Evolutionary conservation across 495 filamentous ascomycete species (phyloP), one percentile per base, ranked within the genome.

Genomic region (Aspergillus olivimuriae): DNA sequence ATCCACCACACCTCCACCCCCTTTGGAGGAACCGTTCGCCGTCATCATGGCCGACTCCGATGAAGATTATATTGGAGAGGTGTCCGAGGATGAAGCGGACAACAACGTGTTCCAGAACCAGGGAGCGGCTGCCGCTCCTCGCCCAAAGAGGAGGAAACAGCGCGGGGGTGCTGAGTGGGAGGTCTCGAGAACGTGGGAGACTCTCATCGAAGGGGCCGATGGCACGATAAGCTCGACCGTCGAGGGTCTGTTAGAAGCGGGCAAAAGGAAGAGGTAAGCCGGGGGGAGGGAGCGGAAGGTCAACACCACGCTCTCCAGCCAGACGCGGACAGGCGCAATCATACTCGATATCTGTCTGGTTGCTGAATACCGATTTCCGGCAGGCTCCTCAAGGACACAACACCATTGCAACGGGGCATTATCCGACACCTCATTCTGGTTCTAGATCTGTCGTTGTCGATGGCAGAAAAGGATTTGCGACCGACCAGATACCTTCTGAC

Each of bases 351-450:
- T n/a, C 16, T 30, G 22, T 28, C 16, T n/a, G 16, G 36, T 31
- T 19, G 21, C 32, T 36, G n/a, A 26, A 35, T 23, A 15, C 32
- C 2, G 6, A 20, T 10, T 18, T 52, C 40, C 32, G 36, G 14
- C 53, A 88, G 85, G 58, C 66, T 95, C 31, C 73, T 95, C 41
- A 82, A 83, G 63, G 92, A 98, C 57, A 96, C 91, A 4, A 95
- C 89, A 14, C 92, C 92, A 19, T 66, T 97, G 18, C 92, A 98
- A 62, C 82, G 92, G 44, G 92, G 92, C 37, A 98, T 98, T 40
- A 97, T 98, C 61, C 84, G 92, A 37, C 92, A 96, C 60, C 65
- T 97, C 18, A 82, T 95, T 48, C 74, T 98, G 11, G 80, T 96
- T 39, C 70, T 98, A n/a, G 92, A 98, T 59, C 82, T 96, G 59